phyloP scores from a whole-genome alignment of 1,284 basidiomycete genomes.

The Phylloporus sp. region DNA sequence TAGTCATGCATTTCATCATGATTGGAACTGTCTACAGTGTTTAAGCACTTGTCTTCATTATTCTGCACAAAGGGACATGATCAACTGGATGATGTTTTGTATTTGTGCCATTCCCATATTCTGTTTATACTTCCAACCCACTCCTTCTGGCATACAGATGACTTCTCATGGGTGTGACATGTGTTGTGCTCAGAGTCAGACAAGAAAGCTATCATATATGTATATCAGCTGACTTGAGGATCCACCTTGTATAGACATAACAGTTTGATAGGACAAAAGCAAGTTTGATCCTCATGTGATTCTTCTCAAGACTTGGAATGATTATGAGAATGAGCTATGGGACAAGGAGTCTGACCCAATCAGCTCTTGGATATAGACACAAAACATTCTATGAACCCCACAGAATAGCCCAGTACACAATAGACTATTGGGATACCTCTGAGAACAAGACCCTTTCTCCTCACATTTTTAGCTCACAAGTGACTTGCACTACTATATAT shows the following conservation, averaged over 20 bases:
- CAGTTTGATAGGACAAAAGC: constrained; percentile 81
- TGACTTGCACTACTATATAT: no score
- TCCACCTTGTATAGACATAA: constrained; percentile 20
- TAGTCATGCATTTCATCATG: constrained; percentile 86
- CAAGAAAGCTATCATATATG: constrained; percentile 94
- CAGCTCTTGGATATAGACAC: constrained; percentile 85
- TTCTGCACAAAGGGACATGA: constrained; percentile 93
- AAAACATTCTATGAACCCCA: constrained; percentile 84
- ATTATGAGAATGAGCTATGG: constrained; percentile 98
- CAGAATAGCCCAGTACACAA: constrained; percentile 35
- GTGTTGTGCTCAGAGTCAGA: constrained; percentile 92
- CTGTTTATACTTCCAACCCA: constrained; percentile 94
- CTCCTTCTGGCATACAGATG: constrained; percentile 99
- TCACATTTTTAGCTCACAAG: no score
- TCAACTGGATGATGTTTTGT: constrained; percentile 97
- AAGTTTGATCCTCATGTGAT: constrained; percentile 94
- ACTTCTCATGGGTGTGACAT: constrained; percentile 97
- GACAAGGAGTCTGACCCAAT: constrained; percentile 95
- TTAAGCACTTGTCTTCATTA: constrained; percentile 86
- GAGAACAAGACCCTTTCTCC: no score
- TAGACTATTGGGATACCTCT: no score
- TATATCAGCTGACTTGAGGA: constrained; percentile 53
- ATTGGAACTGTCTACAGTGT: constrained; percentile 93
- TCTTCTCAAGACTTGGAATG: constrained; percentile 95
- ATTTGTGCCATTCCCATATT: constrained; percentile 91